These are phyloP conservation scores for Kluyveromyces marxianus DNA, from an alignment of 1,139 yeast genomes.

Conservation along the genomic window DNA sequence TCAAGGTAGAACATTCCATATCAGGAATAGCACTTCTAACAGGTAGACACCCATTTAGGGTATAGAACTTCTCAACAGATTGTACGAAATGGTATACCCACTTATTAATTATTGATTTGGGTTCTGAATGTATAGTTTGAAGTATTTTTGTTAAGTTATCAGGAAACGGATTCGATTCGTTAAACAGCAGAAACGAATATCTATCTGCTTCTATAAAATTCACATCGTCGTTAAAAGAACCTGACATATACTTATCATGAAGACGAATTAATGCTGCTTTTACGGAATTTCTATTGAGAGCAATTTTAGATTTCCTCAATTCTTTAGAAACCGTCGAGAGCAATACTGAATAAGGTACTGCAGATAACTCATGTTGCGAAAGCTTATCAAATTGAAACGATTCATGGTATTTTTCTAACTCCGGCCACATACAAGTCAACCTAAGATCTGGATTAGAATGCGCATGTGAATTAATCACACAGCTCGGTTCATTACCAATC, in stretches of 20 bases:
- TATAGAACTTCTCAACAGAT: constrained; percentile 49
- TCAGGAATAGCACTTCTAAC: constrained; percentile 76
- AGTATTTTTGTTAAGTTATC: constrained; percentile 31
- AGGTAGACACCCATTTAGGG: constrained; percentile 44
- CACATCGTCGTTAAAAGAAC: constrained; percentile 37
- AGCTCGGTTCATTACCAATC: constrained; percentile 44
- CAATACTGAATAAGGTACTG: constrained; percentile 67
- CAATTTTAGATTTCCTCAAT: constrained; percentile 32
- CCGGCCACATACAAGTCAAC: constrained; percentile 69
- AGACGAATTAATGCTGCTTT: constrained; percentile 40
- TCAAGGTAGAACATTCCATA: constrained; percentile 73
- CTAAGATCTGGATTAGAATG: constrained; percentile 61
- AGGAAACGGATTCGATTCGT: constrained; percentile 22
- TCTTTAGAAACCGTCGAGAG: constrained; percentile 46
- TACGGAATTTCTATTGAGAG: constrained; percentile 42
- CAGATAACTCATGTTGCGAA: constrained; percentile 49
- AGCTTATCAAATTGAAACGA: constrained; percentile 42
- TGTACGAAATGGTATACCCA: constrained; percentile 57
- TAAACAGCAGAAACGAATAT: constrained; percentile 46
- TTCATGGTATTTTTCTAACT: constrained; percentile 47
- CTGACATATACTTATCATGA: constrained; percentile 34
- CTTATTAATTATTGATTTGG: constrained; percentile 12
- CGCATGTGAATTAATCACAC: constrained; percentile 70
- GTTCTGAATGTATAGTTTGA: constrained; percentile 14
- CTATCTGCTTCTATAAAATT: constrained; percentile 69